A percentile compares a stretch with the other conserved stretches of the same genome.
These are phyloP conservation scores for Neurospora crassa DNA, from an alignment of 2,329 filamentous ascomycete species.

Conservation along the genomic window DNA sequence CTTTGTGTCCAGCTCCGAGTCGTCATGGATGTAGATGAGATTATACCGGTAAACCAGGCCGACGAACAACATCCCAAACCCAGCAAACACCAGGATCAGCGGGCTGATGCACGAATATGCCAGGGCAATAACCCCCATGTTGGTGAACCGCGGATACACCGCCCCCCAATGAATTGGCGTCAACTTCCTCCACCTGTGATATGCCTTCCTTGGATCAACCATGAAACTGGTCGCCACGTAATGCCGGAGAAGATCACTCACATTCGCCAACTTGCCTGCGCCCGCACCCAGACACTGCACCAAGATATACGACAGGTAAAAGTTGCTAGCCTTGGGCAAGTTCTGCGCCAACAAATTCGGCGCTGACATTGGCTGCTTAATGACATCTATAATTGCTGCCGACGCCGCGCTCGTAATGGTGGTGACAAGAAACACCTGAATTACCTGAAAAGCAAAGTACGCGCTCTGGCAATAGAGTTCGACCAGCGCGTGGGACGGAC, in stretches of 20 bases:
- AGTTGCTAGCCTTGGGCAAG: conserved; percentile 64
- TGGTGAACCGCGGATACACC: conserved; percentile 64
- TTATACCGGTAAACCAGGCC: conserved; percentile 85
- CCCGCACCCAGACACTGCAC: conserved; percentile 74
- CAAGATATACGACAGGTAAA: conserved; percentile 78
- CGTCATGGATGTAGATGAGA: conserved; percentile 68
- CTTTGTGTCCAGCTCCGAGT: conserved; percentile 69
- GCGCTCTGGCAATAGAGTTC: conserved; percentile 71
- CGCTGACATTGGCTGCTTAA: conserved; percentile 47
- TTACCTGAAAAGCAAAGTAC: conserved; percentile 72
- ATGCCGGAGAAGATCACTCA: conserved; percentile 45
- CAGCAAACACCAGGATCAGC: conserved; percentile 70
- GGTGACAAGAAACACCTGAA: conserved; percentile 78
- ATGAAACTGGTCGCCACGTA: conserved; percentile 58
- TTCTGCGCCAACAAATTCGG: conserved; percentile 50
- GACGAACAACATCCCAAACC: conserved; percentile 66
- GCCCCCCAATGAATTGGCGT: conserved; percentile 68
- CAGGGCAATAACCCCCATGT: conserved; percentile 63
- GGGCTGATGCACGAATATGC: conserved; percentile 80
- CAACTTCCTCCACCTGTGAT: conserved; percentile 60
- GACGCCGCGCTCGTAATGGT: conserved; percentile 68
- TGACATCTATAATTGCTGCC: conserved; percentile 45
- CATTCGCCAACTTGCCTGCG: conserved; percentile 61
- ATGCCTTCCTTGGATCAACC: conserved; percentile 74
- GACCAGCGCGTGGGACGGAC: conserved; percentile 59